Evolutionary conservation across 225 moss, liverwort and hornwort genomes (phyloP), one percentile per base, ranked within the genome.

Genomic region (Anthoceros angustus): DNA sequence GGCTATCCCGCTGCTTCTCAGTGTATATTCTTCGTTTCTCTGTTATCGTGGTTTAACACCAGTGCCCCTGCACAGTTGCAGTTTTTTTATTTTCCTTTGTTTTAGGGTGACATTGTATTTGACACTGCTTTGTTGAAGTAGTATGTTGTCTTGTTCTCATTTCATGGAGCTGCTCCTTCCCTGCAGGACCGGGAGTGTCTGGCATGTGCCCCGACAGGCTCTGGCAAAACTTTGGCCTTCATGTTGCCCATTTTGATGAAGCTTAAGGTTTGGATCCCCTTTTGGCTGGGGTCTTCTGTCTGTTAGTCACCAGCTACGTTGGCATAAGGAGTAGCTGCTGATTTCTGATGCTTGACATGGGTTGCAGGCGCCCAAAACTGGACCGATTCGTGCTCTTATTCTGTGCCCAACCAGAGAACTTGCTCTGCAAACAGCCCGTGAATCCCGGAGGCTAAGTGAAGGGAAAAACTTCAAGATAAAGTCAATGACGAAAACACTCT

Each of bases 211-310:
- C 88, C 91, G 23, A 91, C 91, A 18, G 95, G 95, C 26, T 91
- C 95, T 21, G 95, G 95, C 11, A 95, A 95, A 72, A 95, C 95
- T 10, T 67, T 95, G 66, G 82, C 95, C n/a, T 95, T 95, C 70
- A 80, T 88, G 6, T 76, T 95, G 24, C 95, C 95, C 26, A 84
- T 88, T 12, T 77, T 85, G 16, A 84, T 85, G 81, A 91, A 82
- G 25, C 12, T 95, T 64, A 79, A 76, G 85, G 90, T 88, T 10
- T 14, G 2, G 16, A 5, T 21, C n/a, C 41, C 45, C 14, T 25
- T 21, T 0, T 25, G 20, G 4, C 45, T 41, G 15, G 9, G 25
- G 32, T 41, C 55, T 61, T 39, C 9, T 62, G 38, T 39, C 8
- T 42, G 12, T 21, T 49, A 10, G 6, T 42, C 12, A 41, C 42